A percentile compares a stretch with the other conserved stretches of the same genome.
phyloP scores from a whole-genome alignment of 2,329 filamentous ascomycete species.

The Fusarium sp. region DNA sequence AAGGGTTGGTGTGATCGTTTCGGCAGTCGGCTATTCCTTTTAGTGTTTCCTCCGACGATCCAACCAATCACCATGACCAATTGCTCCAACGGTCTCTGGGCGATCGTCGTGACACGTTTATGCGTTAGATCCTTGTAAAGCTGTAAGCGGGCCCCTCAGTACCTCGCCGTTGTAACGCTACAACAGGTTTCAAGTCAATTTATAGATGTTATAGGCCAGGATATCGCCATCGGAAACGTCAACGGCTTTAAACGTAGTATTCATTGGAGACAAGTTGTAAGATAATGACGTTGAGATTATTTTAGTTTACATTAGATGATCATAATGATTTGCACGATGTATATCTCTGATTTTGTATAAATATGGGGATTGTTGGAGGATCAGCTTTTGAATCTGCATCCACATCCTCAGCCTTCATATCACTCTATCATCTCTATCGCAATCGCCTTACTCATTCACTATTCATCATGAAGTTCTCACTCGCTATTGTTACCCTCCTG shows the following conservation, averaged over 20 bases:
- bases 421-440: constrained; percentile 10
- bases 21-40: constrained; percentile 18
- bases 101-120: constrained; percentile 25
- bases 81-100: not conserved
- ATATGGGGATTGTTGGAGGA: not conserved
- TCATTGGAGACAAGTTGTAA: constrained; percentile 4
- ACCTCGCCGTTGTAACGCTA: constrained; percentile 34
- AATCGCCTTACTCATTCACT: not conserved
- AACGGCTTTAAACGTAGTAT: constrained; percentile 14
- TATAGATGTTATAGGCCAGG: constrained; percentile 29
- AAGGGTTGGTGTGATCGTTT: constrained; percentile 17
- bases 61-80: constrained; percentile 11
- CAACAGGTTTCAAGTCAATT: constrained; percentile 30
- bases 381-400: not conserved
- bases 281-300: constrained; percentile 31
- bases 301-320: not conserved
- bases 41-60: constrained; percentile 22
- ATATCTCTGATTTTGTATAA: constrained; percentile 27
- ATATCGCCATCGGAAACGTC: constrained; percentile 28
- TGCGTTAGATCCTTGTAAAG: constrained; percentile 34
- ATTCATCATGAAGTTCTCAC: constrained; percentile 50
- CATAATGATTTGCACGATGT: not conserved
- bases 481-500: constrained; percentile 45
- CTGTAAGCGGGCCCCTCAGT: constrained; percentile 9
- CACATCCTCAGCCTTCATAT: not conserved